Evolutionary conservation across 2,329 filamentous ascomycete species (phyloP).

Genomic region (Ilyonectria destructans): DNA sequence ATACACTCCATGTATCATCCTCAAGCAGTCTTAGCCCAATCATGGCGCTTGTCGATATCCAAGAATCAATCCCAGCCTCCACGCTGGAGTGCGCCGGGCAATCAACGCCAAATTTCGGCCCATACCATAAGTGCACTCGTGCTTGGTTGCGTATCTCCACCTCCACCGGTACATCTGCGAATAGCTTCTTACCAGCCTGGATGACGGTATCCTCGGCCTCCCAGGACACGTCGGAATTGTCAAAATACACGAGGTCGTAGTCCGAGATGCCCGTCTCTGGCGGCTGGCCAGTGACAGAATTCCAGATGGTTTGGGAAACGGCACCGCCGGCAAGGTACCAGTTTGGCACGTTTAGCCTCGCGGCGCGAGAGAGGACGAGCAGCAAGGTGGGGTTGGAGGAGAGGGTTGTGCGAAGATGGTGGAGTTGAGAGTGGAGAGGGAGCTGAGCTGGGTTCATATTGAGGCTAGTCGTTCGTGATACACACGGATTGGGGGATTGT

Average conservation of each 20-base stretch:
- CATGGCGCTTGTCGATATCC: conserved; percentile 56
- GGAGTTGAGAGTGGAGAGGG: conserved; percentile 48
- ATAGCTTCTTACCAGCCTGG: conserved; percentile 49
- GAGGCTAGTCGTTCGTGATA: not conserved
- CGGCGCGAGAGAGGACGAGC: conserved; percentile 47
- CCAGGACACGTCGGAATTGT: conserved; percentile 54
- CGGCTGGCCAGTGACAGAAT: conserved; percentile 48
- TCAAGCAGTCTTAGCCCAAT: conserved; percentile 50
- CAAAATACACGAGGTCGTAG: conserved; percentile 58
- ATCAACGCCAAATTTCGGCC: conserved; percentile 50
- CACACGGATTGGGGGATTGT: not conserved
- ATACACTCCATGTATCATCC: conserved; percentile 52
- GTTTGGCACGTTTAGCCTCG: conserved; percentile 49
- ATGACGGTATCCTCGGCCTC: conserved; percentile 57
- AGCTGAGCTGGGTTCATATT: conserved; percentile 38
- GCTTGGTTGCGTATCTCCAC: conserved; percentile 59
- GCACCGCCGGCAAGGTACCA: conserved; percentile 58
- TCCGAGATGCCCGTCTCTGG: conserved; percentile 55
- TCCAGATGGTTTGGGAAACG: conserved; percentile 59
- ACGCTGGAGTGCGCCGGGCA: conserved; percentile 51
- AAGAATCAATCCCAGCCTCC: conserved; percentile 54
- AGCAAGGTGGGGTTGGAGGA: conserved; percentile 50
- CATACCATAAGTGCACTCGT: conserved; percentile 58
- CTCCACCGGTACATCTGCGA: conserved; percentile 50
- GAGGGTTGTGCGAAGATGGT: conserved; percentile 43